phyloP scores from a whole-genome alignment of 768 basidiomycete species.

The Neoboletus brunneissimus region DNA sequence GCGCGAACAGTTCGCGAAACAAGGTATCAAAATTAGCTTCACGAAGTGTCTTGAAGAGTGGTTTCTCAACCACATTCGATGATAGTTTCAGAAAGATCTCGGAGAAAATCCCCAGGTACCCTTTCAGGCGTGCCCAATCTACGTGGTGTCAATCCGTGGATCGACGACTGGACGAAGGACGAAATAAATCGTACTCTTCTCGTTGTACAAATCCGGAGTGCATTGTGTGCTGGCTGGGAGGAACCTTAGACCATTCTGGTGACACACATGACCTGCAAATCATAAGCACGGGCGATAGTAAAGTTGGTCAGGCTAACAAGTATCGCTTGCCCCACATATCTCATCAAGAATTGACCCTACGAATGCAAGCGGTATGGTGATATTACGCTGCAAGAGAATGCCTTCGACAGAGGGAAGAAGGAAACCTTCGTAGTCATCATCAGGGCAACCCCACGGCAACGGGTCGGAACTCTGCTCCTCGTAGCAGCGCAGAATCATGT shows the following conservation, averaged over 20 bases:
- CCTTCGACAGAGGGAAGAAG: background rate
- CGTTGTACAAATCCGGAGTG: conserved; percentile 12
- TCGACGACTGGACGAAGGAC: background rate
- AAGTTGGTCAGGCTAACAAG: background rate
- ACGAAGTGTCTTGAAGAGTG: conserved; percentile 4
- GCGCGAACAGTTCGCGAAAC: conserved; percentile 7
- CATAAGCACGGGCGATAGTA: background rate
- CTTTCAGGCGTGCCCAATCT: conserved; percentile 16
- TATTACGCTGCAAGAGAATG: conserved; percentile 6
- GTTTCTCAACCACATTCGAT: conserved; percentile 1
- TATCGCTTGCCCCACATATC: conserved; percentile 4
- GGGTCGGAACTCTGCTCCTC: conserved; percentile 13
- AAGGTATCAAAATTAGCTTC: conserved; percentile 5
- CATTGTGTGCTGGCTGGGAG: background rate
- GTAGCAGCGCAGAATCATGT: conserved; percentile 13
- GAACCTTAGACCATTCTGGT: background rate
- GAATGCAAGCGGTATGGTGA: background rate
- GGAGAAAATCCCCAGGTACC: background rate
- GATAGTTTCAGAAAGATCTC: conserved; percentile 1
- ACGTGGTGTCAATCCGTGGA: background rate
- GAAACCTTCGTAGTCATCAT: conserved; percentile 5
- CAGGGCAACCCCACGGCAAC: background rate
- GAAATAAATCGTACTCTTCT: conserved; percentile 4
- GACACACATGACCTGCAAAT: conserved; percentile 8
- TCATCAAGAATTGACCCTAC: conserved; percentile 17